Base-by-base conservation (phyloP, 768 basidiomycete species). In the Panus rudis region DNA sequence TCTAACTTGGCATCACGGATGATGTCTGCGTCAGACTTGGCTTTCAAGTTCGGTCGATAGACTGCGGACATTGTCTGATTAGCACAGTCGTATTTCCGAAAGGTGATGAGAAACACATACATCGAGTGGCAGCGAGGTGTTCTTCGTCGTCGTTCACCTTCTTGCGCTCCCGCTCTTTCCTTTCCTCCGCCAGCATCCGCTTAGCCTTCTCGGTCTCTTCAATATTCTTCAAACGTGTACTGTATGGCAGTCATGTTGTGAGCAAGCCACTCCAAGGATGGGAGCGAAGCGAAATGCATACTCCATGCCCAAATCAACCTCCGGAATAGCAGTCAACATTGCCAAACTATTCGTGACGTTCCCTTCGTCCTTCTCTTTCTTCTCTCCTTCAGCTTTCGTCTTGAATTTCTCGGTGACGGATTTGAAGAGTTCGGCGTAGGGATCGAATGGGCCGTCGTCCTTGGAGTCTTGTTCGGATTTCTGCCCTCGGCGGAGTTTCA, bases 281-380 rank as follows among this genome's bases (percentile, higher is more conserved):
- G n/a, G n/a, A n/a, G n/a, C n/a, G n/a, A n/a, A n/a, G n/a, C n/a
- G n/a, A 35, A 17, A 21, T 10, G n/a, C 90, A 53, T 53, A 97
- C 93, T 99, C 92, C 85, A 98, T 96, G 43, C 96, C 96, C 4
- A 99, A 73, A 63, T 99, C 94, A 7, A 98, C 92, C 59, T 98
- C 96, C 0, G 94, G 96, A 54, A 99, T 98, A 26, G 90, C 92
- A 13, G 93, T 97, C 42, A 99, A 71, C 96, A 98, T 99, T 3
- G 89, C 81, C 62, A 94, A 57, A 52, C 88, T 92, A 50, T 90
- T 92, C 11, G 92, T 90, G 20, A 97, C 92, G 56, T 78, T 96
- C 6, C 94, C 96, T 48, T 93, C 93, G 47, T 96, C 89, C 3
- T 75, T 70, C 12, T 64, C 59, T 47, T 68, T 66, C 44, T 62